Evolutionary conservation across 441 rosid genomes (phyloP), one percentile per base, ranked within the genome.

Genomic region (Populus hybrid): DNA sequence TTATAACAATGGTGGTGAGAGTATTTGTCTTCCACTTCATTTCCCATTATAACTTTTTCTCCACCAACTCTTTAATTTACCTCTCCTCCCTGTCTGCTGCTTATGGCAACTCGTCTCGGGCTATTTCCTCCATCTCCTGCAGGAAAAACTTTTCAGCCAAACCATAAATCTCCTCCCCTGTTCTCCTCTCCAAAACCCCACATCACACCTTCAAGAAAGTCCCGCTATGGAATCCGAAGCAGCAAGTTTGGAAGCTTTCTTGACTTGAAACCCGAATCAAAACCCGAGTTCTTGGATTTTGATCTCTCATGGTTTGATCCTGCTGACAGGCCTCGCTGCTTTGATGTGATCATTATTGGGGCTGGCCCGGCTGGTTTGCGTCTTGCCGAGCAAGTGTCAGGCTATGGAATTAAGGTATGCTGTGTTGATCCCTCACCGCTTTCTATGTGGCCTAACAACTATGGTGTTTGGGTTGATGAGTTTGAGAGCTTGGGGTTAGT

Each of bases 381-480:
- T 23, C 84, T 91, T 0, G 91, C 89, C 0, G 95, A 91, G 82
- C 93, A 87, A 77, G 89, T 89, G 1, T 83, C 93, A 2, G 50
- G 80, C 8, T 73, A 59, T 67, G 92, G 95, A 71, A 80, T 90
- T 67, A 84, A 84, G 87, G 93, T 89, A 75, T 90, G 93, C n/a
- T 91, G 92, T 36, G 83, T 91, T 59, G 93, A 91, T 81, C 90
- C 92, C 70, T 90, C 91, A 16, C 93, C 92, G 6, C 90, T 91
- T 73, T 85, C 91, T 59, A 14, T 67, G 74, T 89, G 92, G 93
- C 88, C 92, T 65, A 85, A 86, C 68, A 91, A 90, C 79, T 91
- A 90, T 76, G 96, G 96, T 69, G 88, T 82, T 7, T 91, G 96
- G 96, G 93, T 91, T 34, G 96, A 91, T 80, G 95, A 91, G 85